Conservation (phyloP, 1,284 basidiomycete species). For the Ceratorhiza oryzae-sativae region DNA sequence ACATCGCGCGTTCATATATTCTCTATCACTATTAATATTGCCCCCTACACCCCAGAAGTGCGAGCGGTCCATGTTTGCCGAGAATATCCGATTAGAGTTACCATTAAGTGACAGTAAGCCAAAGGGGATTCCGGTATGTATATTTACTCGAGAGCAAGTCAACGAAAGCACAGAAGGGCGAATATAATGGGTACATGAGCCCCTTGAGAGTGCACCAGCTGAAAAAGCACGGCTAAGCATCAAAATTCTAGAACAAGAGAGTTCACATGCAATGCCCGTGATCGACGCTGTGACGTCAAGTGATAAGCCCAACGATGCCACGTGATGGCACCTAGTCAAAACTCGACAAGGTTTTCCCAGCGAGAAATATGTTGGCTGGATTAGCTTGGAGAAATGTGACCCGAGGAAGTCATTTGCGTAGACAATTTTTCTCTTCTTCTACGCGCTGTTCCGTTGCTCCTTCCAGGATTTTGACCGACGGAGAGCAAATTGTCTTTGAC, state of each 20-base stretch:
- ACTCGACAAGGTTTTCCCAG: not conserved
- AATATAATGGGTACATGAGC: not conserved
- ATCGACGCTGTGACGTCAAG: slow-evolving; percentile 13
- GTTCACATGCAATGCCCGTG: not conserved
- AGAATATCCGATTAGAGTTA: not conserved
- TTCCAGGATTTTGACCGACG: slow-evolving; percentile 54
- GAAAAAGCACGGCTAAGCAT: slow-evolving; percentile 1
- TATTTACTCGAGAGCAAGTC: not conserved
- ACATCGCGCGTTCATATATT: slow-evolving; percentile 31
- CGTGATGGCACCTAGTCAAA: not conserved
- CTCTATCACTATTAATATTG: slow-evolving; percentile 10
- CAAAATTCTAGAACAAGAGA: not conserved
- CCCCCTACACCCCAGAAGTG: slow-evolving; percentile 15
- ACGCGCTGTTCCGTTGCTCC: not conserved
- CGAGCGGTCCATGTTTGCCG: not conserved
- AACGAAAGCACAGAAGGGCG: not conserved
- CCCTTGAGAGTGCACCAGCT: not conserved
- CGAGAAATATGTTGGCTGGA: not conserved
- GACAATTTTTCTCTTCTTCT: slow-evolving; percentile 18
- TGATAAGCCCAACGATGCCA: not conserved
- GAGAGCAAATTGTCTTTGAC: slow-evolving; percentile 72
- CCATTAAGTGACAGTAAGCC: not conserved
- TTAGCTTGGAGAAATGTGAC: not conserved
- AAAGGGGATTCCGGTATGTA: slow-evolving; percentile 9
- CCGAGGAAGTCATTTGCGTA: not conserved